Percentiles rank a stretch among this genome's conserved stretches.
Evolutionary conservation across 257 asterid genomes (phyloP).

Genomic region (Solanum etuberosum): DNA sequence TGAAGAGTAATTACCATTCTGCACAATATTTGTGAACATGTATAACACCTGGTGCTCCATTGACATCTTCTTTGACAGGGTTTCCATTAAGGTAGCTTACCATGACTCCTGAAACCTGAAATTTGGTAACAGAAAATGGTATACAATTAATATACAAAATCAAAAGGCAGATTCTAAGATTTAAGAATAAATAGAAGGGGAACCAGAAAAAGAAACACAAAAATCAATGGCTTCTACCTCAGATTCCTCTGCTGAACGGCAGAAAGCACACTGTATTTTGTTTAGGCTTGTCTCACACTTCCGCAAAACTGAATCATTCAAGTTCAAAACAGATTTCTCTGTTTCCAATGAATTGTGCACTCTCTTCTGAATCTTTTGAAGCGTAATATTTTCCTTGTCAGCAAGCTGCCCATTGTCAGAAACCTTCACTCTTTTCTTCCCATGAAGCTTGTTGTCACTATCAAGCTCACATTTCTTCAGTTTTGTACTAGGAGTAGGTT

Average conservation of each 20-base stretch:
- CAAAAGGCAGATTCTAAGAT: background rate
- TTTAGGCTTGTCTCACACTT: slow-evolving; percentile 25
- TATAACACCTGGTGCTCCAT: slow-evolving; percentile 25
- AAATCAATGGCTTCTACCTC: slow-evolving; percentile 40
- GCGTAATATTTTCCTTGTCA: background rate
- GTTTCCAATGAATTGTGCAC: slow-evolving; percentile 13
- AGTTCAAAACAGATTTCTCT: slow-evolving; percentile 11
- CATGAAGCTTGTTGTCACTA: slow-evolving; percentile 5
- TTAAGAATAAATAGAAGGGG: background rate
- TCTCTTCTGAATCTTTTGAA: background rate
- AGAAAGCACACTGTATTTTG: slow-evolving; percentile 50
- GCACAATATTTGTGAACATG: slow-evolving; percentile 70
- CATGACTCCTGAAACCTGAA: slow-evolving; percentile 71
- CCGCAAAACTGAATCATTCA: slow-evolving; percentile 9
- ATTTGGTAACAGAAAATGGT: slow-evolving; percentile 3
- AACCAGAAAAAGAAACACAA: background rate
- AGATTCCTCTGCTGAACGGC: slow-evolving; percentile 58
- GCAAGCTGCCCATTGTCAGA: slow-evolving; percentile 13
- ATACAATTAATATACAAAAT: background rate
- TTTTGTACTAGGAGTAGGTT: slow-evolving; percentile 7
- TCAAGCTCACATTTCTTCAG: slow-evolving; percentile 7
- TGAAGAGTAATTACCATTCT: slow-evolving; percentile 58
- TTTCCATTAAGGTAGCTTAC: slow-evolving; percentile 61
- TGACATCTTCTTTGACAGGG: slow-evolving; percentile 21
- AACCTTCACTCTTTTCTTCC: slow-evolving; percentile 37